These are phyloP conservation scores for Schizosaccharomyces lindneri DNA, from an alignment of 805 yeast genomes.

Conservation along the genomic window DNA sequence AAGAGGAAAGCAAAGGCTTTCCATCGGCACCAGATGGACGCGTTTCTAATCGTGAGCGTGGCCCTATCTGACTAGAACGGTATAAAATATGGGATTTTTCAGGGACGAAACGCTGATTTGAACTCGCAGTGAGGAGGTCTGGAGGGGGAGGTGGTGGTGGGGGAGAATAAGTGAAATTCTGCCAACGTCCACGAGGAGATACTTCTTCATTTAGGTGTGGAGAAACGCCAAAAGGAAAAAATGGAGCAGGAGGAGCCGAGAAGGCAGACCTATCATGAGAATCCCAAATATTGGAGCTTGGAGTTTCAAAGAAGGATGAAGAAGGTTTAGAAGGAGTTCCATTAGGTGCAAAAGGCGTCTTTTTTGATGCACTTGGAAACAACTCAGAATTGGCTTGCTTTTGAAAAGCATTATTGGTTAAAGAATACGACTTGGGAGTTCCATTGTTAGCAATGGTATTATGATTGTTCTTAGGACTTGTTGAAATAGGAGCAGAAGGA, in stretches of 20 bases:
- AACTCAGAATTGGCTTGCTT: background rate
- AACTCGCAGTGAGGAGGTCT: background rate
- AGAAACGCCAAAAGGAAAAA: background rate
- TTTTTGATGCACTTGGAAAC: background rate
- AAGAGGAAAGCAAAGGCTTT: background rate
- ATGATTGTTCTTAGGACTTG: background rate
- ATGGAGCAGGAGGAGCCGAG: background rate
- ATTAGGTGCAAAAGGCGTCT: background rate
- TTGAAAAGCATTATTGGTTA: background rate
- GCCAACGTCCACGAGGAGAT: background rate
- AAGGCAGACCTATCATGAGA: background rate
- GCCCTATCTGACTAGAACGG: background rate
- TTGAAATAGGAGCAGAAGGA: background rate
- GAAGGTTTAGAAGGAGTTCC: background rate
- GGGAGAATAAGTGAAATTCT: background rate
- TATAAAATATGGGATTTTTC: background rate
- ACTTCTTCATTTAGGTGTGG: background rate
- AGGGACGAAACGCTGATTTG: background rate
- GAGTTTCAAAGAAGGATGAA: background rate
- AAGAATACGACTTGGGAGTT: background rate
- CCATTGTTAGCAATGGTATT: background rate
- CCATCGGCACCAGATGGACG: background rate
- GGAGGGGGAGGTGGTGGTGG: background rate
- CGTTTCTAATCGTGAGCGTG: background rate
- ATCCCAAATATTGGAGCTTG: background rate